Base-by-base conservation (phyloP, 768 basidiomycete genomes). In the Tricholoma terreum region DNA sequence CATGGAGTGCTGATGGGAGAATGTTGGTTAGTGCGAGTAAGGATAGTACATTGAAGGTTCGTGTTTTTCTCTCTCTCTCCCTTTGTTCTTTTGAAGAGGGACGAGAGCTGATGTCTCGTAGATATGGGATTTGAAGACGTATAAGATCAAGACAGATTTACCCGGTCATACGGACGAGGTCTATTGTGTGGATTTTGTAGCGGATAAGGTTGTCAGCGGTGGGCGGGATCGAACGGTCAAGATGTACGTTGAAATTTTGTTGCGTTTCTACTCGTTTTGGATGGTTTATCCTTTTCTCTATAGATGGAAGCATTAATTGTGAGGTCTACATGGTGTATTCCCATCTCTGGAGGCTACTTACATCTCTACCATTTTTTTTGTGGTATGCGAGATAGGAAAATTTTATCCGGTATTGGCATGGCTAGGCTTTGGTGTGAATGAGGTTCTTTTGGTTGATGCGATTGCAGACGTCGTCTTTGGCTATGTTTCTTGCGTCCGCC, bases 161-260 rank as follows among this genome's bases (percentile, higher is more conserved):
- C 93, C 94, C 0, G 96, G 96, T 17, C 96, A 99, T 69, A 91
- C 90, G 1, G 96, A 99, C 63, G 96, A 99, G 70, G 95, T 99
- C 34, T 98, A 98, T 74, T 98, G 96, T 66, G 96, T 99, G 14
- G 96, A 98, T 72, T 99, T 97, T 68, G 95, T 99, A 1, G 95
- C 94, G 0, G 96, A 99, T 75, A 99, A 99, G 71, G 83, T 98
- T n/a, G 94, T 97, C 61, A 96, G 93, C 67, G 96, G 95, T n/a
- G 96, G 96, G 12, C 77, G 90, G 43, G 96, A 98, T 73, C 84
- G 85, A 64, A 89, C 84, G 17, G 85, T 98, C 10, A 97, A 97
- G 75, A 98, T 98, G 92, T 97, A 67, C 63, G 92, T 75, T 40
- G 21, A 3, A 19, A 1, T 22, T 17, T 15, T 15, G 33, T 21